Evolutionary conservation across 169 alveolate species (phyloP).

Genomic region (Babesia ovis): DNA sequence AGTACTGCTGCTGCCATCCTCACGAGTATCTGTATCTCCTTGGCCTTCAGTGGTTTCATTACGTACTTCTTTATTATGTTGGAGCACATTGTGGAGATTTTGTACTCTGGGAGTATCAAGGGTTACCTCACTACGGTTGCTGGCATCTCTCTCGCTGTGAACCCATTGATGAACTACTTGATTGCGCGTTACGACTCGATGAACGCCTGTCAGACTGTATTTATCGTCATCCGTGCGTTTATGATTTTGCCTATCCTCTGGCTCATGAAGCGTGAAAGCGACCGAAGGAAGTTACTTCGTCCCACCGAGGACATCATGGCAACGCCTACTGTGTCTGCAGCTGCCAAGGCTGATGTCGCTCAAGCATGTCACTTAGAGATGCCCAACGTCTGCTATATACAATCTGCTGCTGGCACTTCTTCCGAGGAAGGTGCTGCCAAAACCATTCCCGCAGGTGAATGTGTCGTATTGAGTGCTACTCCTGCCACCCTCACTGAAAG

Average conservation of each 20-base stretch:
- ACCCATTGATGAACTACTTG: slow-evolving; percentile 35
- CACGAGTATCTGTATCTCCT: slow-evolving; percentile 53
- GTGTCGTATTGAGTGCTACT: too few relatives aligned
- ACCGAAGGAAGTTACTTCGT: slow-evolving; percentile 10
- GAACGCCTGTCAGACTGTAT: slow-evolving; percentile 17
- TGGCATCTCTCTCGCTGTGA: slow-evolving; percentile 40
- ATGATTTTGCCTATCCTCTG: slow-evolving; percentile 34
- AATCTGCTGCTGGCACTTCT: too few relatives aligned
- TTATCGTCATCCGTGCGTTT: slow-evolving; percentile 15
- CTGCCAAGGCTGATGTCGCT: neutral
- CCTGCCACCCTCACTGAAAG: too few relatives aligned
- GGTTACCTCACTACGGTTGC: slow-evolving; percentile 59
- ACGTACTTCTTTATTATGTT: slow-evolving; percentile 52
- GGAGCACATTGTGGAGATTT: slow-evolving; percentile 55
- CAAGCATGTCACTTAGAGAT: neutral
- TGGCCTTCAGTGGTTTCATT: slow-evolving; percentile 59
- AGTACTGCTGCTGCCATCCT: slow-evolving; percentile 13
- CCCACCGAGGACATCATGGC: neutral
- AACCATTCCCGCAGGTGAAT: neutral
- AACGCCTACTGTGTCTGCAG: neutral
- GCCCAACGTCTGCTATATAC: too few relatives aligned
- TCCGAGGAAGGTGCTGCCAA: too few relatives aligned
- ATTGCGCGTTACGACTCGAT: slow-evolving; percentile 6
- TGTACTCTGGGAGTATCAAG: slow-evolving; percentile 63
- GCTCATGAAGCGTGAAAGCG: slow-evolving; percentile 29